Evolutionary conservation across 83 land plant species (phyloP).

Genomic region (Thuja plicata): DNA sequence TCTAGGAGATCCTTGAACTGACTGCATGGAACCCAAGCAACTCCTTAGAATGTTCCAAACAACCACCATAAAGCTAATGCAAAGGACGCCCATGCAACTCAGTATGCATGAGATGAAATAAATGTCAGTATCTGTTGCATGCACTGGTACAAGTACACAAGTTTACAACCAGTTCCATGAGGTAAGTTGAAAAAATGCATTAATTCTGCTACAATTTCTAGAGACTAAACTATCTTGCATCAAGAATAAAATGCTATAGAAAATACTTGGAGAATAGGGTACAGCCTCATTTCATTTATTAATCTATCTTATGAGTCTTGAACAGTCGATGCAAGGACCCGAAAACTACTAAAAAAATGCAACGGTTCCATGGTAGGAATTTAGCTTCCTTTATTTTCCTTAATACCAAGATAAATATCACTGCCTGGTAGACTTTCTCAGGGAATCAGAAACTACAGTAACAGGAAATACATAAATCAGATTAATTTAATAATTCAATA

Average conservation of each 20-base stretch:
- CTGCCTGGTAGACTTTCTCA: neutral
- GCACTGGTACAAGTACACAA: neutral
- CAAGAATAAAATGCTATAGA: neutral
- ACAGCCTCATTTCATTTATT: neutral
- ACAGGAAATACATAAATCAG: neutral
- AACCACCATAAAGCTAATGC: neutral
- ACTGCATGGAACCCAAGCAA: constrained; percentile 9
- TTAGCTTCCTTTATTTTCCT: too few species aligned
- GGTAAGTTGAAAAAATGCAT: neutral
- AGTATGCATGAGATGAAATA: neutral
- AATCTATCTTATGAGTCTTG: neutral
- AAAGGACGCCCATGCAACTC: too few species aligned
- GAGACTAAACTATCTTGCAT: neutral
- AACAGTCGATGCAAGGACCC: neutral
- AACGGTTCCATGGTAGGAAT: neutral
- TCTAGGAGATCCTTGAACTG: neutral
- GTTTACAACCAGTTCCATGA: neutral
- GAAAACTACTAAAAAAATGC: neutral
- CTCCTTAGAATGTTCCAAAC: neutral
- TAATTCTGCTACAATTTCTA: neutral
- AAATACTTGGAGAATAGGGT: neutral
- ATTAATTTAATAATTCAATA: neutral
- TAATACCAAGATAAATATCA: too few species aligned
- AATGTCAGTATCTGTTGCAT: neutral
- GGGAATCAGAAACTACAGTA: too few species aligned